phyloP scores from a whole-genome alignment of 257 asterid species.

The Salvia hispanica region DNA sequence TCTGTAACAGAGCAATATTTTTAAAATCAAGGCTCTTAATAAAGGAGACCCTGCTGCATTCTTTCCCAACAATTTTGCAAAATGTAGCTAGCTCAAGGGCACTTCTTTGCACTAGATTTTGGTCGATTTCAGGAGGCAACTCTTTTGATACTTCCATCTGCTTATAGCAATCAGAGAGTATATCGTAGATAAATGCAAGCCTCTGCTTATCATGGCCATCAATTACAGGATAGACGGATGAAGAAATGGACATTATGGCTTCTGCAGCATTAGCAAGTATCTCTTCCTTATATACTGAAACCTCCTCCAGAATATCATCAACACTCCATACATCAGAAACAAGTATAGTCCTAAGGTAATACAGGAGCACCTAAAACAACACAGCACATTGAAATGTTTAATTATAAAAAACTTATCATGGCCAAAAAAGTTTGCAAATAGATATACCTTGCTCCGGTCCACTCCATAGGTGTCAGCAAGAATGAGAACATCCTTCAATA shows the following conservation, averaged over 20 bases:
- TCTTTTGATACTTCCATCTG: constrained; percentile 52
- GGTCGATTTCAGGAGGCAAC: constrained; percentile 36
- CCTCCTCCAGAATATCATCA: constrained; percentile 64
- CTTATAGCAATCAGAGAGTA: constrained; percentile 81
- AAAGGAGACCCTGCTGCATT: constrained; percentile 74
- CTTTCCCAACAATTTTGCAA: constrained; percentile 61
- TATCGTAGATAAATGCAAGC: constrained; percentile 72
- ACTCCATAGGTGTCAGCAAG: constrained; percentile 73
- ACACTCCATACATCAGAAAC: constrained; percentile 74
- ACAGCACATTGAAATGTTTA: constrained; percentile 25
- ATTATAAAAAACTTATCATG: constrained; percentile 11
- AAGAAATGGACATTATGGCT: constrained; percentile 55
- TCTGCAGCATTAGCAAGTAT: constrained; percentile 63
- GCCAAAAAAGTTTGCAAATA: constrained; percentile 12
- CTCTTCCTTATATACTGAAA: constrained; percentile 60
- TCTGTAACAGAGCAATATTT: constrained; percentile 73
- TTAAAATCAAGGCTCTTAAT: constrained; percentile 71
- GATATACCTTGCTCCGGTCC: constrained; percentile 67
- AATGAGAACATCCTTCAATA: constrained; percentile 60
- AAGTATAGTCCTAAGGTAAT: constrained; percentile 67
- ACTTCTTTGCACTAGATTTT: constrained; percentile 35
- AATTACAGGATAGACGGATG: constrained; percentile 65
- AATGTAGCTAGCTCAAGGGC: constrained; percentile 48
- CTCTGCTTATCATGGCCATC: constrained; percentile 85
- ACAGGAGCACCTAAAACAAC: constrained; percentile 71